Evolutionary conservation across 768 basidiomycete genomes (phyloP), one percentile per base, ranked within the genome.

Genomic region (Suillus weaverae): DNA sequence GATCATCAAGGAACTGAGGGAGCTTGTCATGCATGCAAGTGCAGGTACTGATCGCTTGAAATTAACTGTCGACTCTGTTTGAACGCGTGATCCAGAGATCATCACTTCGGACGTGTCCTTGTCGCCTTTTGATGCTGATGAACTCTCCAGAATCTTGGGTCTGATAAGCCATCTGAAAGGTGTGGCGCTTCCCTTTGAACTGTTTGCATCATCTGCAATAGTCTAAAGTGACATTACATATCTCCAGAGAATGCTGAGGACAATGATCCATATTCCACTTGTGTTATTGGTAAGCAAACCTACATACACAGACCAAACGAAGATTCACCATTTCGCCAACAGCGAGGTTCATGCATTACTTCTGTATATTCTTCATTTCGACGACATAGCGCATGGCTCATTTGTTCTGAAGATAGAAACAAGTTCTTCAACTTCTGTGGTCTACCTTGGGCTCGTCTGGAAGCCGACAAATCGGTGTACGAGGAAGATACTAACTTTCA

Each of bases 351-450:
- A 39, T 39, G 56, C 56, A 59, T 30, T 59, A 59, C 38, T 59
- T 59, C 6, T 39, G 56, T 59, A 57, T 57, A 22, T 26, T 38
- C 14, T 41, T 39, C 26, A 59, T 59, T 57, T 38, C 18, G 18
- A 30, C 10, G 5, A 11, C 56, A 11, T 26, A 18, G 14, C 38
- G 4, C 10, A 5, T 20, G 10, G 18, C 56, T 59, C 26, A 59
- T 59, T 22, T 4, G 4, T 55, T 3, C 2, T 35, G 48, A 36
- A 64, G 64, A 48, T 33, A 60, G 61, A 50, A 50, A 60, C 33
- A 61, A 59, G 32, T 64, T 55, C 39, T 39, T 64, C 30, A 61
- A 64, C 33, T 64, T 64, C 39, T 51, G 61, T 20, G 64, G 64
- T 48, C 35, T 50, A 32, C 60, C 59, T 18, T 50, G 26, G 1